Evolutionary conservation across 164 flowering plant genomes (phyloP).

Genomic region (Dillenia suffruticosa): DNA sequence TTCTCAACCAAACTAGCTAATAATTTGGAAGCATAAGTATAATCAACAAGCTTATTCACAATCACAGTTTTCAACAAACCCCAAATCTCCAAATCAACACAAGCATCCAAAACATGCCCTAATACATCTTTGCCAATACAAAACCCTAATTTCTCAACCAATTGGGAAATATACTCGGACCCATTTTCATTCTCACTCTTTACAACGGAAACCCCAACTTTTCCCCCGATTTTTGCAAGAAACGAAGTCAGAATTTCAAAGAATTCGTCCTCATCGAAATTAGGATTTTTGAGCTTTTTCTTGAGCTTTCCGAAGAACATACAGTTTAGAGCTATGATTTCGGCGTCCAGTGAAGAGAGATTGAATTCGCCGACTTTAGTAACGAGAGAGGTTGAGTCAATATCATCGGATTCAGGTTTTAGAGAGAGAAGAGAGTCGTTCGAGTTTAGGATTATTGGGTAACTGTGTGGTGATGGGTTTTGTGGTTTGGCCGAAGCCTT

Average conservation of each 20-base stretch:
- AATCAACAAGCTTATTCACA: slow-evolving; percentile 35
- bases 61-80: slow-evolving; percentile 53
- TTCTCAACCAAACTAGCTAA: slow-evolving; percentile 36
- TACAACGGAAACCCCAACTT: slow-evolving; percentile 22
- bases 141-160: slow-evolving; percentile 50
- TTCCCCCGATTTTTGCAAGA: slow-evolving; percentile 35
- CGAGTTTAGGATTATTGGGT: slow-evolving; percentile 51
- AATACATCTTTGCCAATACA: slow-evolving; percentile 48
- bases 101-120: slow-evolving; percentile 50
- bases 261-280: slow-evolving; percentile 35
- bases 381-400: slow-evolving; percentile 24
- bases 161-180: slow-evolving; percentile 13
- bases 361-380: slow-evolving; percentile 54
- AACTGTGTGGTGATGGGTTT: slow-evolving; percentile 13
- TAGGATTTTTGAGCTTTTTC: slow-evolving; percentile 46
- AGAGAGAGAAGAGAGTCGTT: slow-evolving; percentile 32
- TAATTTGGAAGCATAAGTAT: slow-evolving; percentile 28
- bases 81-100: slow-evolving; percentile 60
- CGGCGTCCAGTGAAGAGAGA: slow-evolving; percentile 41
- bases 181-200: slow-evolving; percentile 14
- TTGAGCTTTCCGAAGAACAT: slow-evolving; percentile 38
- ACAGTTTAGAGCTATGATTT: slow-evolving; percentile 30
- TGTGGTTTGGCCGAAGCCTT: slow-evolving; percentile 33
- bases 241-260: slow-evolving; percentile 31
- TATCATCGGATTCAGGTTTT: slow-evolving; percentile 36